A percentile compares a stretch with the other conserved stretches of the same genome.
phyloP scores from a whole-genome alignment of 805 yeast species.

The Teunomyces tritomae region DNA sequence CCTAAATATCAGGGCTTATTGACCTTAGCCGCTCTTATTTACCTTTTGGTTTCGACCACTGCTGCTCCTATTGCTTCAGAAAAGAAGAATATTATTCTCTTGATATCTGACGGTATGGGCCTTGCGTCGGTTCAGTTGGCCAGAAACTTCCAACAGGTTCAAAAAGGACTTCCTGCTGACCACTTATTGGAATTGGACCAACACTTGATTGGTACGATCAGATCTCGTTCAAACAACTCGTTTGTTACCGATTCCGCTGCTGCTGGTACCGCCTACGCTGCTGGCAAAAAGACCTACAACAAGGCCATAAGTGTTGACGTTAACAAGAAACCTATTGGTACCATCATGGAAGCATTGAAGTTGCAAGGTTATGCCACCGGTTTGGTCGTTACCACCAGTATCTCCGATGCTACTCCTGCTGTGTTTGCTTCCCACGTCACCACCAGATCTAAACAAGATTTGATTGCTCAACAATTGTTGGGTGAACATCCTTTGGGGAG shows the following conservation, averaged over 20 bases:
- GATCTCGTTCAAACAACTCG: conserved; percentile 77
- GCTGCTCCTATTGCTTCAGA: conserved; percentile 2
- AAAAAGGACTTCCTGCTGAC: conserved; percentile 51
- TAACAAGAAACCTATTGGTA: conserved; percentile 73
- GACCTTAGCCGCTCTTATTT: conserved; percentile 1
- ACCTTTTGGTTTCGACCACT: not conserved
- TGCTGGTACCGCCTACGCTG: conserved; percentile 94
- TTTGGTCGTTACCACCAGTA: conserved; percentile 84
- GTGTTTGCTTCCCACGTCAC: conserved; percentile 80
- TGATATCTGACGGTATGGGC: conserved; percentile 96
- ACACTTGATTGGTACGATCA: conserved; percentile 74
- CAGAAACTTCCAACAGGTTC: conserved; percentile 66
- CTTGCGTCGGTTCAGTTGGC: conserved; percentile 83
- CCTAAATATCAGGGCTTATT: conserved; percentile 1
- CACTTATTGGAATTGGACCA: conserved; percentile 63
- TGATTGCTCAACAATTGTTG: conserved; percentile 83
- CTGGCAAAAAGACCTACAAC: conserved; percentile 79
- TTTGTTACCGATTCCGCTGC: conserved; percentile 94
- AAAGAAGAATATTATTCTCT: conserved; percentile 77
- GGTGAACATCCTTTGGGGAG: conserved; percentile 80
- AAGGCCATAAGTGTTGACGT: conserved; percentile 89
- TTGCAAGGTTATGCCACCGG: conserved; percentile 81
- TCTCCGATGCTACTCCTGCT: conserved; percentile 96
- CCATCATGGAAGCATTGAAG: conserved; percentile 84
- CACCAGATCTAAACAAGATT: conserved; percentile 72